Conservation (phyloP, 129 eudicot genomes). For the Helianthus annuus region HanXRQr2.0-SUNRISE NC_035441.2:115572567-115573066, state of each 20-base stretch:
- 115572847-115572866: constrained; percentile 16
- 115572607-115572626: no score
- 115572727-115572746: no score
- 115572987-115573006: constrained; percentile 49
- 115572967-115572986: constrained; percentile 38
- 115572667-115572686: no score
- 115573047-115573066: constrained; percentile 37
- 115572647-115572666: no score
- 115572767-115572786: constrained; percentile 5
- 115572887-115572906: constrained; percentile 11
- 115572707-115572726: no score
- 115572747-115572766: background rate
- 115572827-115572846: constrained; percentile 17
- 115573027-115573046: constrained; percentile 54
- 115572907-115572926: background rate
- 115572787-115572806: constrained; percentile 19
- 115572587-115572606: no score
- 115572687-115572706: no score
- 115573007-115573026: constrained; percentile 71
- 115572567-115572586: no score
- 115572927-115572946: background rate
- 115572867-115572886: constrained; percentile 12
- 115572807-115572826: background rate
- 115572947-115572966: background rate
- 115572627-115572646: no score